Evolutionary conservation across 768 basidiomycete species (phyloP).

Genomic region (Suillus occidentalis): DNA sequence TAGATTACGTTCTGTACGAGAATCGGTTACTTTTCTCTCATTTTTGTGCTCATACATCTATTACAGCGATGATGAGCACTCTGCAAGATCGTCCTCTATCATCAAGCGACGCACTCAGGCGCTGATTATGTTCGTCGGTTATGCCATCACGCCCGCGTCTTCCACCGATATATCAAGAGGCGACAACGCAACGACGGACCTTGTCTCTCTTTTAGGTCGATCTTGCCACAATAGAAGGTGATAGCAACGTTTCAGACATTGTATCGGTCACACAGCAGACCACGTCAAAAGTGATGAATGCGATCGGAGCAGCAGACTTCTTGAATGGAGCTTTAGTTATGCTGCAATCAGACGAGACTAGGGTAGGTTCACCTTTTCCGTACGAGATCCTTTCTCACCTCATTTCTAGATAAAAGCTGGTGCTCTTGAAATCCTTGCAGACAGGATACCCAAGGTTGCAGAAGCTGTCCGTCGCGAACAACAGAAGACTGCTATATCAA

Average conservation of each 20-base stretch:
- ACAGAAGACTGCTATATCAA: slow-evolving; percentile 49
- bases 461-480: slow-evolving; percentile 53
- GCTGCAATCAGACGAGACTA: slow-evolving; percentile 50
- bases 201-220: slow-evolving; percentile 52
- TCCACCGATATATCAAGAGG: slow-evolving; percentile 3
- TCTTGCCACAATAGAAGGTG: slow-evolving; percentile 42
- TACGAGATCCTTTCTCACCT: slow-evolving; percentile 9
- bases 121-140: slow-evolving; percentile 63
- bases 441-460: slow-evolving; percentile 63
- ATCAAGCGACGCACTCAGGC: slow-evolving; percentile 65
- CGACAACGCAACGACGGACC: slow-evolving; percentile 34
- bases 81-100: slow-evolving; percentile 41
- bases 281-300: slow-evolving; percentile 53
- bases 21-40: not conserved
- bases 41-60: not conserved
- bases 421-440: slow-evolving; percentile 68
- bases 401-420: slow-evolving; percentile 57
- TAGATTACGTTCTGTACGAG: slow-evolving; percentile 58
- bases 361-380: slow-evolving; percentile 38
- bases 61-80: slow-evolving; percentile 60
- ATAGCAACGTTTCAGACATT: slow-evolving; percentile 40
- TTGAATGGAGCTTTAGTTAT: slow-evolving; percentile 55
- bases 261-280: slow-evolving; percentile 47
- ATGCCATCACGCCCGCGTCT: slow-evolving; percentile 40
- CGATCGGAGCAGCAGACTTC: slow-evolving; percentile 75